Evolutionary conservation across 192 early-diverging fungal genomes (phyloP).

Genomic region (Chytriomyces hyalinus): DNA sequence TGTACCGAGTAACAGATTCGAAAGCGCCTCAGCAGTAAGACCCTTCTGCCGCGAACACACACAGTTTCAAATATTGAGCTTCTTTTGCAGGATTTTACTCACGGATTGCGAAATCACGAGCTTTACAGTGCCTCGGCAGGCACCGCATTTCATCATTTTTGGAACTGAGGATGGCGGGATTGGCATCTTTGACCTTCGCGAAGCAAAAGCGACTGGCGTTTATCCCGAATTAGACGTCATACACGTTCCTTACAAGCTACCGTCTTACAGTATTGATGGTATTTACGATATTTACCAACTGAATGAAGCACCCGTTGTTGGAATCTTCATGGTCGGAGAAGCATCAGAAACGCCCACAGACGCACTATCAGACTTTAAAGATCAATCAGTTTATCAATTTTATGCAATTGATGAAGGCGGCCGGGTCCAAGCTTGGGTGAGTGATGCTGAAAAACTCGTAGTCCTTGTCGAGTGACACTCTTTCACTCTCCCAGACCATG

Average conservation of each 20-base stretch:
- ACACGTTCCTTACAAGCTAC: slow-evolving; percentile 14
- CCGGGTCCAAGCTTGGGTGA: slow-evolving; percentile 49
- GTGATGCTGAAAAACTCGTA: not conserved
- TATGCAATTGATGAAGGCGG: slow-evolving; percentile 48
- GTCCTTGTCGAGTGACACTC: too few relatives aligned
- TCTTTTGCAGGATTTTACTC: slow-evolving; percentile 34
- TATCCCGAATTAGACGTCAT: slow-evolving; percentile 4
- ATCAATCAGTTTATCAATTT: slow-evolving; percentile 36
- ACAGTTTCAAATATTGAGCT: not conserved
- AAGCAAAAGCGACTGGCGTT: slow-evolving; percentile 2
- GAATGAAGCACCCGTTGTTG: slow-evolving; percentile 7
- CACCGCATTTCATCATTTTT: slow-evolving; percentile 48
- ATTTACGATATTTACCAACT: slow-evolving; percentile 1
- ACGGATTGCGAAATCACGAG: slow-evolving; percentile 41
- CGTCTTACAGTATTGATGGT: slow-evolving; percentile 30
- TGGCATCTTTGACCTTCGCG: slow-evolving; percentile 49
- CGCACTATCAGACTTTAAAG: slow-evolving; percentile 1
- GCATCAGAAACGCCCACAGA: not conserved
- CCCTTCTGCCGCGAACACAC: not conserved
- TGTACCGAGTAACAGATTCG: slow-evolving; percentile 49
- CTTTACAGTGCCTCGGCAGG: slow-evolving; percentile 32
- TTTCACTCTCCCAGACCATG: not conserved
- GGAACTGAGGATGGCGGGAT: slow-evolving; percentile 55
- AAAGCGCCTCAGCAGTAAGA: slow-evolving; percentile 40
- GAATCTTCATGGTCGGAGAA: not conserved